Evolutionary conservation across 768 basidiomycete genomes (phyloP), one percentile per base, ranked within the genome.

Genomic region (Psilocybe subaeruginosa): DNA sequence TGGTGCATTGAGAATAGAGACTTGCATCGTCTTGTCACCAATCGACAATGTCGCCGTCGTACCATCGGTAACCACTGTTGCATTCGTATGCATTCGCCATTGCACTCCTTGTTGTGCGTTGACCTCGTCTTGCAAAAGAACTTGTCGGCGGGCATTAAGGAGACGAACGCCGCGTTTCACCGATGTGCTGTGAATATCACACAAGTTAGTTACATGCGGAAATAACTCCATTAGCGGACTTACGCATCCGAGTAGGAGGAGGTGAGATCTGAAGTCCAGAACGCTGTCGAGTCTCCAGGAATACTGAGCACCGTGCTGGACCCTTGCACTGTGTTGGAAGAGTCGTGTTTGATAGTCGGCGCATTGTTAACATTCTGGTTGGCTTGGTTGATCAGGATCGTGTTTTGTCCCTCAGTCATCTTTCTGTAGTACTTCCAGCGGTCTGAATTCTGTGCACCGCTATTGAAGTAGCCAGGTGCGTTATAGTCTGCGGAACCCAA

Each of bases 21-120:
- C 84, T 56, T 77, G 71, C 77, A 93, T 75, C 45, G 83, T 89
- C 73, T 92, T 76, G 31, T 84, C 87, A 47, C 83, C 91, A 54
- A 96, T 84, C 6, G 75, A 77, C 63, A 99, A 78, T 3, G 89
- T 93, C 0, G 95, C 97, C 1, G 88, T 84, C 3, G 82, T 84
- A 33, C 89, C 87, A 56, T 74, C 72, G 46, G 72, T 69, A 58
- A 72, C 68, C 39, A 93, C 73, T 3, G 94, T 93, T 9, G 97
- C 96, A 75, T 99, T 99, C 59, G 97, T 98, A 75, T 99, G 95
- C 82, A 93, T 92, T 50, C 94, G 88, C 97, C 97, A 97, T 78
- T 89, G 84, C 49, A 97, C 73, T 19, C 80, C 66, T 5, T 73
- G 78, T 35, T 81, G 74, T 2, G 87, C 77, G 16, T 75, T 81